phyloP scores from a whole-genome alignment of 2,329 filamentous ascomycete species.

The Cercospora sesami region DNA sequence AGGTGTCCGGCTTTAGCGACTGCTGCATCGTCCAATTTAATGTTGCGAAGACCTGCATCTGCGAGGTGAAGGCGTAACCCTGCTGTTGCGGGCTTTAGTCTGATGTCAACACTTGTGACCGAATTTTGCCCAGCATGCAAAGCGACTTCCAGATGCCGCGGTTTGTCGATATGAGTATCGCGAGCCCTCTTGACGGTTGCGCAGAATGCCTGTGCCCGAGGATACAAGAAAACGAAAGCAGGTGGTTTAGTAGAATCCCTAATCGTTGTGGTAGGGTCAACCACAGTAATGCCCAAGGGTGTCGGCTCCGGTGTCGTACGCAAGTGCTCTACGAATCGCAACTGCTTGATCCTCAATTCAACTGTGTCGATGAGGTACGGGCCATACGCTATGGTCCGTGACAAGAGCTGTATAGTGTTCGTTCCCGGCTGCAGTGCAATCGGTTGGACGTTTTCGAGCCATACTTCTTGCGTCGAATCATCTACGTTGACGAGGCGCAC shows the following conservation, averaged over 20 bases:
- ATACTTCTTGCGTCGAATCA: conserved; percentile 65
- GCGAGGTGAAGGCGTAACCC: conserved; percentile 59
- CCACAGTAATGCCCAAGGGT: conserved; percentile 50
- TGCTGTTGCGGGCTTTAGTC: conserved; percentile 60
- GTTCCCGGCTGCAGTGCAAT: conserved; percentile 57
- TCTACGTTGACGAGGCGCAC: conserved; percentile 62
- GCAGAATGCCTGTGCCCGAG: conserved; percentile 67
- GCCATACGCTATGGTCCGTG: conserved; percentile 64
- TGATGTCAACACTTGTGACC: conserved; percentile 51
- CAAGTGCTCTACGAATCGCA: conserved; percentile 65
- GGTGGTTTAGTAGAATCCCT: conserved; percentile 26
- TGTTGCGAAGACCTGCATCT: conserved; percentile 42
- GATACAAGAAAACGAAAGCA: conserved; percentile 68
- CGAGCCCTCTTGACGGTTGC: conserved; percentile 66
- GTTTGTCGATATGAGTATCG: conserved; percentile 75
- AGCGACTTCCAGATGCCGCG: conserved; percentile 73
- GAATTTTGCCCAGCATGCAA: conserved; percentile 74
- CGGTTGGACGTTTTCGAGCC: conserved; percentile 55
- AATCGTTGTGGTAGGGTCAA: conserved; percentile 33
- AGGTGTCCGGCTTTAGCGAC: conserved; percentile 27
- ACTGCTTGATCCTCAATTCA: conserved; percentile 62
- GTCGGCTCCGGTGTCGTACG: conserved; percentile 47
- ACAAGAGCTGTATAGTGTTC: conserved; percentile 54
- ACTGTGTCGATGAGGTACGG: conserved; percentile 74
- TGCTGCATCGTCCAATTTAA: conserved; percentile 14